Conservation (phyloP, 352 stramenopile species). For the Aphanomyces astaci region DNA sequence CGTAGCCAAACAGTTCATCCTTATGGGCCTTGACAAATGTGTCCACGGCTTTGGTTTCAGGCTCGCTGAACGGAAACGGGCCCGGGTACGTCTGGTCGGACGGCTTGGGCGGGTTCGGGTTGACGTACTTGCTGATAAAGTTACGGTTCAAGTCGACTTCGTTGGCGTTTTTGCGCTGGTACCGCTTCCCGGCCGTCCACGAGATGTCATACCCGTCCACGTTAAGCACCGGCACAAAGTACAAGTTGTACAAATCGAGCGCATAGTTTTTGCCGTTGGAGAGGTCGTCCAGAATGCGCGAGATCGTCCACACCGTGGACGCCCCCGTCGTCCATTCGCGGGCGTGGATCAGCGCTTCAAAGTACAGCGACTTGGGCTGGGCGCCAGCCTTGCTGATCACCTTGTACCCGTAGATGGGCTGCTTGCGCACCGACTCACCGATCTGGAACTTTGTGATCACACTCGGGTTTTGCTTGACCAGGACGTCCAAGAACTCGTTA, state of each 20-base stretch:
- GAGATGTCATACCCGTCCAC: conserved; percentile 30
- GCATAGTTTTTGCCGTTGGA: conserved; percentile 23
- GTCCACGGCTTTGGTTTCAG: conserved; percentile 37
- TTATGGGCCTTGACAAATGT: conserved; percentile 21
- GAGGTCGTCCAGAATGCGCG: conserved; percentile 28
- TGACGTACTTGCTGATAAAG: conserved; percentile 54
- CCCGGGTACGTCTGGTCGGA: conserved; percentile 54
- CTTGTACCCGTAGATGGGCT: conserved; percentile 30
- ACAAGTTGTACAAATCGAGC: conserved; percentile 27
- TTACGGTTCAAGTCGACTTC: conserved; percentile 75
- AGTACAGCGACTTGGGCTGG: conserved; percentile 37
- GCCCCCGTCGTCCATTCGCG: conserved; percentile 30
- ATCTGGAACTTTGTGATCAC: conserved; percentile 28
- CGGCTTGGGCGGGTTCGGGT: conserved; percentile 34
- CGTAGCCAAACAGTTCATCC: conserved; percentile 16
- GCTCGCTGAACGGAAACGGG: conserved; percentile 47
- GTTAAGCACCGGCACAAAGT: conserved; percentile 32
- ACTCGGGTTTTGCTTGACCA: conserved; percentile 10
- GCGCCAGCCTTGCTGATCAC: conserved; percentile 20
- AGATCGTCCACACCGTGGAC: conserved; percentile 29
- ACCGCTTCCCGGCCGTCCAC: conserved; percentile 22
- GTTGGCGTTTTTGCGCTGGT: conserved; percentile 31
- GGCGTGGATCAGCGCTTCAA: conserved; percentile 31
- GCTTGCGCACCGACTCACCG: conserved; percentile 23
- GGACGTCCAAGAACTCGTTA: conserved; percentile 28